Percentiles rank a stretch among this genome's conserved stretches.
Evolutionary conservation across 1,139 yeast genomes (phyloP).

Genomic region (Pichia sp.): DNA sequence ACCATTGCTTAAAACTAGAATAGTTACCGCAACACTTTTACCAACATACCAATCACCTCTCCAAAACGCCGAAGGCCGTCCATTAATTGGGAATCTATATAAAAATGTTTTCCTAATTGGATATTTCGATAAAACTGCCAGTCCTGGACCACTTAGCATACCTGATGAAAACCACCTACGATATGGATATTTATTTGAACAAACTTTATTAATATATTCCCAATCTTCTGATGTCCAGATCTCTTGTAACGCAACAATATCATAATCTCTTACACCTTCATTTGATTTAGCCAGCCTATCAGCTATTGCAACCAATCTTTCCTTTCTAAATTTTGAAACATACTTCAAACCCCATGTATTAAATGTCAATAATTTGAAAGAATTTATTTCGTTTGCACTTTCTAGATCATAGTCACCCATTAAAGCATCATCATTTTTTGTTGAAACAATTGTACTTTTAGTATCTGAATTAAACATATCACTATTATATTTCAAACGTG

Average conservation of each 20-base stretch:
- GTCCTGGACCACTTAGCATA: conserved; percentile 87
- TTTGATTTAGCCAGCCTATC: conserved; percentile 43
- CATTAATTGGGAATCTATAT: conserved; percentile 84
- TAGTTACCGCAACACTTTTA: conserved; percentile 74
- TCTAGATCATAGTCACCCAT: neutral
- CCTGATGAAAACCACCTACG: conserved; percentile 74
- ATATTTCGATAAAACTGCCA: conserved; percentile 74
- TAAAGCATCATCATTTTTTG: neutral
- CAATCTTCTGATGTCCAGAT: conserved; percentile 88
- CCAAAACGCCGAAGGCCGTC: conserved; percentile 87
- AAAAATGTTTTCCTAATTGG: conserved; percentile 77
- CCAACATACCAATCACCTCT: conserved; percentile 99
- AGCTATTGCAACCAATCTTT: conserved; percentile 70
- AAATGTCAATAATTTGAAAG: conserved; percentile 51
- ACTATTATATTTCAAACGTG: neutral
- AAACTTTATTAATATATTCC: conserved; percentile 47
- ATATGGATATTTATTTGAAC: conserved; percentile 51
- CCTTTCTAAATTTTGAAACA: conserved; percentile 62
- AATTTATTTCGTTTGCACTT: neutral
- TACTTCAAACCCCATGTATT: conserved; percentile 88
- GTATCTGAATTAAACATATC: neutral
- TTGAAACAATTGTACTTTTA: neutral
- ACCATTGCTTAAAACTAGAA: conserved; percentile 42
- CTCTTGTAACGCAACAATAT: conserved; percentile 86
- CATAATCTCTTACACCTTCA: conserved; percentile 41